phyloP scores from a whole-genome alignment of 495 filamentous ascomycete species.

The Penicillium argentinense region DNA sequence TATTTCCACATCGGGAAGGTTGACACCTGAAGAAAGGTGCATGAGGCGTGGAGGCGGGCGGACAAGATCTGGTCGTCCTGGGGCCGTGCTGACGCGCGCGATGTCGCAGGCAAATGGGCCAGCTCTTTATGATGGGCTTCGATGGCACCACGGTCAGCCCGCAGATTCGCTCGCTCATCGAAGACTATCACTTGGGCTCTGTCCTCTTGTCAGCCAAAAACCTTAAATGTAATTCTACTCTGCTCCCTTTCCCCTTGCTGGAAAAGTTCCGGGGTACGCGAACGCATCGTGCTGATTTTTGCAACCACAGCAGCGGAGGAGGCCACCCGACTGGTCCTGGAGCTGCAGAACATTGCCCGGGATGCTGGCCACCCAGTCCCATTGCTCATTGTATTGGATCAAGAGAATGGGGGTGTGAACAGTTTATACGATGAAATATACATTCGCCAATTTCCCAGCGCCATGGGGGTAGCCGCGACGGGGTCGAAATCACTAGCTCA shows the following conservation, averaged over 20 bases:
- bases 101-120: conserved; percentile 62
- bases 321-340: conserved; percentile 75
- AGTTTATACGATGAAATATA: conserved; percentile 89
- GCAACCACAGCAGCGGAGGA: conserved; percentile 80
- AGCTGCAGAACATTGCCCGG: conserved; percentile 83
- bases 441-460: conserved; percentile 86
- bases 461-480: conserved; percentile 87
- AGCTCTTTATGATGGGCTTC: conserved; percentile 95
- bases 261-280: no score
- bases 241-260: conserved; percentile 10
- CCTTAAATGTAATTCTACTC: conserved; percentile 66
- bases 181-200: conserved; percentile 80
- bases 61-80: neutral
- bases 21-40: conserved; percentile 30
- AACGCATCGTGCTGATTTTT: no score
- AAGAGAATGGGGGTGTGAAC: conserved; percentile 95
- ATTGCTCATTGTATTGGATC: conserved; percentile 80
- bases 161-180: conserved; percentile 80
- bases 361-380: conserved; percentile 84
- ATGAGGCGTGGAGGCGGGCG: neutral
- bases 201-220: conserved; percentile 88
- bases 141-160: conserved; percentile 85
- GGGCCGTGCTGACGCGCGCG: neutral
- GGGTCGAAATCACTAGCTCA: conserved; percentile 75
- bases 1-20: conserved; percentile 19